A percentile compares a stretch with the other conserved stretches of the same genome.
Conservation (phyloP, 495 filamentous ascomycete genomes). For the Daldinia loculata region DNA sequence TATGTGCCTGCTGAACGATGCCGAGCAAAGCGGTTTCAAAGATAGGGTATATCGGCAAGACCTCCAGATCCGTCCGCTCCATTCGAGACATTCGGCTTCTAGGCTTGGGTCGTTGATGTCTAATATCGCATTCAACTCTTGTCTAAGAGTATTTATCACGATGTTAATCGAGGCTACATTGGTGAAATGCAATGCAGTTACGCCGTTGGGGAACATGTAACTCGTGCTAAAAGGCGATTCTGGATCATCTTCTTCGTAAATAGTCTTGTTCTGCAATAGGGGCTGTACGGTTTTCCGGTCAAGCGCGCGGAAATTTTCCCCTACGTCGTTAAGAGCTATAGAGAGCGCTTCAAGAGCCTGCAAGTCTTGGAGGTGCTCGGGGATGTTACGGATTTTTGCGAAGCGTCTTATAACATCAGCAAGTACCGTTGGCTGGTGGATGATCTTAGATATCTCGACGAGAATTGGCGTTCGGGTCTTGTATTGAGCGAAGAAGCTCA, state of each 20-base stretch:
- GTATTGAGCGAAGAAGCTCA: slow-evolving; percentile 12
- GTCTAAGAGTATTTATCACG: slow-evolving; percentile 13
- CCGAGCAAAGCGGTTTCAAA: slow-evolving; percentile 21
- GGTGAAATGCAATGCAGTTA: slow-evolving; percentile 17
- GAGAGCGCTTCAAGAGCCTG: slow-evolving; percentile 5
- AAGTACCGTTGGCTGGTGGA: not conserved
- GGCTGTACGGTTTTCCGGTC: slow-evolving; percentile 13
- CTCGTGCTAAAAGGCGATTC: slow-evolving; percentile 17
- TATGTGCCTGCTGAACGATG: slow-evolving; percentile 15
- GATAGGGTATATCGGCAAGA: slow-evolving; percentile 18
- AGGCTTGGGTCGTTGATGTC: slow-evolving; percentile 14
- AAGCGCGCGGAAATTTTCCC: slow-evolving; percentile 5
- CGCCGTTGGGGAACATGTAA: slow-evolving; percentile 13
- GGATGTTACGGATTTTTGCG: not conserved
- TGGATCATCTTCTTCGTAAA: slow-evolving; percentile 18
- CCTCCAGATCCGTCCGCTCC: slow-evolving; percentile 14
- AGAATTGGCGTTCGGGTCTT: slow-evolving; percentile 5
- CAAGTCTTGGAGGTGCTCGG: not conserved
- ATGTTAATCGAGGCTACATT: slow-evolving; percentile 21
- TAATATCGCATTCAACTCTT: slow-evolving; percentile 20
- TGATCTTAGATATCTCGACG: slow-evolving; percentile 24
- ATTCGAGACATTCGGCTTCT: slow-evolving; percentile 20
- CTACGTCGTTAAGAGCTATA: not conserved
- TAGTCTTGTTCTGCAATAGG: slow-evolving; percentile 6
- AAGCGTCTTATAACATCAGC: slow-evolving; percentile 1